Conservation (phyloP, 208 protist genomes). For the Acanthamoeba royreba region DNA sequence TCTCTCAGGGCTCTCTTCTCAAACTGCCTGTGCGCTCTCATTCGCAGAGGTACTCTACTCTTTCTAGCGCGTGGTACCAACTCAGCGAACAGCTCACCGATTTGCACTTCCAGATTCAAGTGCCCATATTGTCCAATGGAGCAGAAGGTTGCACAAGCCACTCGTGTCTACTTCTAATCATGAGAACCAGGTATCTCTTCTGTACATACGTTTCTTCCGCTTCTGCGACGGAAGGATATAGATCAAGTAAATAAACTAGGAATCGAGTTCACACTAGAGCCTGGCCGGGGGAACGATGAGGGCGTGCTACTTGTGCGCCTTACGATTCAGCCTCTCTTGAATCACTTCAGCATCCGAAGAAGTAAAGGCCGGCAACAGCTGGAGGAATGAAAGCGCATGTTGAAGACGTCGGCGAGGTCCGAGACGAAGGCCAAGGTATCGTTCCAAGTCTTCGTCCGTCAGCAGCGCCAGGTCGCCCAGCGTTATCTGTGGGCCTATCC, state of each 20-base stretch:
- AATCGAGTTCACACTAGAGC: no score
- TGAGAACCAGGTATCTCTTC: background rate
- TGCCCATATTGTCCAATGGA: constrained; percentile 9
- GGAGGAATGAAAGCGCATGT: background rate
- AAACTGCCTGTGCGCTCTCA: constrained; percentile 14
- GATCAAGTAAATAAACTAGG: no score
- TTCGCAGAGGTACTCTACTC: background rate
- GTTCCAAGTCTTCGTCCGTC: background rate
- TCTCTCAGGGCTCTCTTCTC: background rate
- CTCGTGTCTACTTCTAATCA: constrained; percentile 21
- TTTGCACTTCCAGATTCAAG: constrained; percentile 22
- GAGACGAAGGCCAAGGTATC: background rate
- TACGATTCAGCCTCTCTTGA: no score
- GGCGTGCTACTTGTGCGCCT: no score
- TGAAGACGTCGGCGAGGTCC: background rate
- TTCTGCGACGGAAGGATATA: no score
- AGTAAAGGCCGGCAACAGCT: background rate
- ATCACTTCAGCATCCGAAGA: no score
- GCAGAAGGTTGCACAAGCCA: constrained; percentile 3
- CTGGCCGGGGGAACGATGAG: no score
- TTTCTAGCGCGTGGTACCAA: no score
- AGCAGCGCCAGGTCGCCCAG: background rate
- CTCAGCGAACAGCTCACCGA: no score
- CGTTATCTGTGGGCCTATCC: background rate
- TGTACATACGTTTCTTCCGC: background rate